phyloP scores from a whole-genome alignment of 1,139 yeast species.

The Entelexis sorbosivorans region DNA sequence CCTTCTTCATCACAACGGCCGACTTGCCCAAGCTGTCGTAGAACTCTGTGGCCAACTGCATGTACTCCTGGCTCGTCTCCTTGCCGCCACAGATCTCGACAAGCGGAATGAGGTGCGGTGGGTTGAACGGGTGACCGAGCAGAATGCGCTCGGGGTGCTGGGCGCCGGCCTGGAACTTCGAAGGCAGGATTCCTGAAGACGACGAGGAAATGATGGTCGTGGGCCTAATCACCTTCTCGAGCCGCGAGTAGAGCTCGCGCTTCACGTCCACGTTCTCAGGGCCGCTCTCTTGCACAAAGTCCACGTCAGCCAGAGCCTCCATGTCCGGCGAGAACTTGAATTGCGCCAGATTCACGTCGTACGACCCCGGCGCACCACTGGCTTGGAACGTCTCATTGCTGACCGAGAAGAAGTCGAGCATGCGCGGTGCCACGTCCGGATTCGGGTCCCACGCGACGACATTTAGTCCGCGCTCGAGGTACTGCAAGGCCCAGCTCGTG shows the following conservation, averaged over 20 bases:
- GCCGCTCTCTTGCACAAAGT: slow-evolving; percentile 18
- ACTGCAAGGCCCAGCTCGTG: slow-evolving; percentile 18
- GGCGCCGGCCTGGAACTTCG: slow-evolving; percentile 16
- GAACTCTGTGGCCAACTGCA: slow-evolving; percentile 10
- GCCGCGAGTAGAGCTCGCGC: slow-evolving; percentile 5
- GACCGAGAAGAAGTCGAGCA: slow-evolving; percentile 7
- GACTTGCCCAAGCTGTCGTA: slow-evolving; percentile 14
- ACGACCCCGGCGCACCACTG: slow-evolving; percentile 7
- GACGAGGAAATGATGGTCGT: slow-evolving; percentile 17
- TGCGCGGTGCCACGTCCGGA: slow-evolving; percentile 9
- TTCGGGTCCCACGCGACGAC: slow-evolving; percentile 15
- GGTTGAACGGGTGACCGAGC: slow-evolving; percentile 20
- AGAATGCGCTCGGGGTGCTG: slow-evolving; percentile 17
- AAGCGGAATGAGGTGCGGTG: slow-evolving; percentile 17
- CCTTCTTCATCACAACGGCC: slow-evolving; percentile 16
- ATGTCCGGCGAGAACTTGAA: slow-evolving; percentile 7
- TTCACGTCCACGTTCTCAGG: slow-evolving; percentile 15
- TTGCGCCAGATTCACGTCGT: slow-evolving; percentile 2
- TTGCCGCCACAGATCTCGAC: slow-evolving; percentile 18
- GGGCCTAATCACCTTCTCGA: slow-evolving; percentile 10
- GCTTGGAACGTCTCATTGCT: slow-evolving; percentile 11
- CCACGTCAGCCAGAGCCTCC: slow-evolving; percentile 11
- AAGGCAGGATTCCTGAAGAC: slow-evolving; percentile 15
- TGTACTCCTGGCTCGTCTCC: slow-evolving; percentile 5
- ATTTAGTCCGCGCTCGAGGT: slow-evolving; percentile 11